These are phyloP conservation scores for Sporisorium scitamineum DNA, from an alignment of 1,284 basidiomycete genomes.

Conservation along the genomic window DNA sequence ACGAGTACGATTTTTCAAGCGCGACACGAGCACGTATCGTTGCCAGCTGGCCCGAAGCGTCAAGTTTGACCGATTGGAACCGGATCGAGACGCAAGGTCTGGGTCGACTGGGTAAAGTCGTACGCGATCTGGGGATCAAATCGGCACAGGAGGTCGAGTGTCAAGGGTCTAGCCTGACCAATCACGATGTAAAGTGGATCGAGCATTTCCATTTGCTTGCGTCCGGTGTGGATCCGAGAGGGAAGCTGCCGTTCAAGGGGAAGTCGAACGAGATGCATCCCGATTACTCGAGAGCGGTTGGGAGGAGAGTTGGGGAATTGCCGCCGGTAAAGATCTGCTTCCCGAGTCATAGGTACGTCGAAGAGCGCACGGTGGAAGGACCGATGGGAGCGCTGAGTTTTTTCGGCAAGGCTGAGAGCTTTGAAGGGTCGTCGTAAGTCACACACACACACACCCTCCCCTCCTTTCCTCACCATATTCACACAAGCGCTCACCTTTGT, in stretches of 20 bases:
- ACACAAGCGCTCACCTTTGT: background rate
- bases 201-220: conserved; percentile 64
- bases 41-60: conserved; percentile 52
- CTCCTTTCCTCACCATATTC: background rate
- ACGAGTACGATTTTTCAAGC: conserved; percentile 35
- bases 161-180: conserved; percentile 62
- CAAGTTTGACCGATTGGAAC: conserved; percentile 51
- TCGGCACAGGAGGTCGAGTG: conserved; percentile 44
- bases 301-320: conserved; percentile 4
- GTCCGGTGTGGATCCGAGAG: conserved; percentile 39
- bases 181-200: conserved; percentile 61
- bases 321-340: conserved; percentile 62
- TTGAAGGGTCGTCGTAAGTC: conserved; percentile 35
- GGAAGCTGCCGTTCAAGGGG: conserved; percentile 44
- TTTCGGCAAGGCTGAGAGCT: conserved; percentile 61
- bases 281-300: conserved; percentile 18
- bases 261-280: conserved; percentile 31
- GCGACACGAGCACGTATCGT: conserved; percentile 50
- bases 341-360: conserved; percentile 57
- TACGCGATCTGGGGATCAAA: conserved; percentile 34
- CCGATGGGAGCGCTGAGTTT: conserved; percentile 57
- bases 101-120: conserved; percentile 54
- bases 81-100: conserved; percentile 58
- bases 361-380: conserved; percentile 48
- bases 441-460: too few species aligned